phyloP scores from a whole-genome alignment of 2,329 filamentous ascomycete genomes.

The Penicillium expansum region DNA sequence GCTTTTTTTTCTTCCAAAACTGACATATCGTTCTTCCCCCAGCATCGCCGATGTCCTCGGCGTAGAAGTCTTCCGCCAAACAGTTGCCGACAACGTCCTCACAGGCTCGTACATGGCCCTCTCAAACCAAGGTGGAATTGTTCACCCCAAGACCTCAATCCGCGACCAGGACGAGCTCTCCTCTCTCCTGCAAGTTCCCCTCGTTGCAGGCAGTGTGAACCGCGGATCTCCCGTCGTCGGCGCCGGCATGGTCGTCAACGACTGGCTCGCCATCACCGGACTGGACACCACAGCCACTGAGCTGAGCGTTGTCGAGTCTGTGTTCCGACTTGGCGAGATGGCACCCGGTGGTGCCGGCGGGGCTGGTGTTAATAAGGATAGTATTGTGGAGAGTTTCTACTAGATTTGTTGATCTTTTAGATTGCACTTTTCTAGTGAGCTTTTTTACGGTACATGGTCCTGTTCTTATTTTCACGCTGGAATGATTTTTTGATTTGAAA shows the following conservation, averaged over 20 bases:
- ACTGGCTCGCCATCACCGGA: constrained; percentile 94
- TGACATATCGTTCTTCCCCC: neutral
- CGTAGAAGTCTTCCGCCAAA: constrained; percentile 69
- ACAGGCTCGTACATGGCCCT: constrained; percentile 96
- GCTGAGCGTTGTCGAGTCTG: constrained; percentile 90
- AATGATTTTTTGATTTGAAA: constrained; percentile 8
- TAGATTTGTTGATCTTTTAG: constrained; percentile 46
- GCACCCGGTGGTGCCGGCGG: constrained; percentile 60
- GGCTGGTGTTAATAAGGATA: constrained; percentile 71
- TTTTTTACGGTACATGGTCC: constrained; percentile 3
- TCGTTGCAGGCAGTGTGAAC: constrained; percentile 93
- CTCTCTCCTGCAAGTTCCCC: constrained; percentile 87
- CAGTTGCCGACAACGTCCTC: constrained; percentile 93
- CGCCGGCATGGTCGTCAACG: constrained; percentile 93
- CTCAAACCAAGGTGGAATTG: constrained; percentile 92
- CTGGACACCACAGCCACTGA: constrained; percentile 97
- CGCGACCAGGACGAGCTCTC: constrained; percentile 98
- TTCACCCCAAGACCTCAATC: constrained; percentile 94
- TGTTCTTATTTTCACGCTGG: constrained; percentile 11
- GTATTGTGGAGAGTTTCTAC: constrained; percentile 99
- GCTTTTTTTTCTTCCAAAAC: neutral
- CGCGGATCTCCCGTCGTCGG: constrained; percentile 92
- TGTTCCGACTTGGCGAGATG: constrained; percentile 91
- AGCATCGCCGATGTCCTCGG: constrained; percentile 78
- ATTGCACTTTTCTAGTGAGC: neutral